These are phyloP conservation scores for Fagopyrum esculentum DNA, from an alignment of 148 eudicot species.

Conservation along the genomic window DNA sequence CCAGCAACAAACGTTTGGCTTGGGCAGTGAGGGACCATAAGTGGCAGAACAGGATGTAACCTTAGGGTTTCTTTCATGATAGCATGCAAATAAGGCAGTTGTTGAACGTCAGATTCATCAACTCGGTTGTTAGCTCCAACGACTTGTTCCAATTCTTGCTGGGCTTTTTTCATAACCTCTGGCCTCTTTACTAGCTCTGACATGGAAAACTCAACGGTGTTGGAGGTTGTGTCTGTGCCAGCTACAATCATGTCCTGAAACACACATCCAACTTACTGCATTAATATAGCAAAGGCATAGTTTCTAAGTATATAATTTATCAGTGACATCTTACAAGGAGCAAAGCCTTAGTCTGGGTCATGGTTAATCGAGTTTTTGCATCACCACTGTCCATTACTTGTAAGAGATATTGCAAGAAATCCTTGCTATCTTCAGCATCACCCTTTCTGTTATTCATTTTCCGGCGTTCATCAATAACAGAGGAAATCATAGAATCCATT, in stretches of 20 bases:
- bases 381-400: constrained; percentile 37
- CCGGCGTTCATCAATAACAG: constrained; percentile 36
- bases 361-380: constrained; percentile 28
- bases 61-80: constrained; percentile 46
- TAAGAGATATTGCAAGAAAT: constrained; percentile 49
- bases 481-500: constrained; percentile 13
- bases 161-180: constrained; percentile 32
- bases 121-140: constrained; percentile 36
- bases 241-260: constrained; percentile 56
- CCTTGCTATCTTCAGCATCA: constrained; percentile 16
- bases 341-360: constrained; percentile 52
- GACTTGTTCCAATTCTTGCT: constrained; percentile 37
- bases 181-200: constrained; percentile 55
- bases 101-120: constrained; percentile 51
- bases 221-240: constrained; percentile 58
- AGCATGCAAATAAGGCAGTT: constrained; percentile 37
- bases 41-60: constrained; percentile 36
- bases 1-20: constrained; percentile 32
- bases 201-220: constrained; percentile 43
- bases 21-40: constrained; percentile 43
- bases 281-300: neutral
- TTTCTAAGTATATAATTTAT: no score
- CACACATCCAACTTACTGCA: neutral
- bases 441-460: neutral
- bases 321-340: constrained; percentile 26